phyloP scores from a whole-genome alignment of 805 yeast species.

The Yarrowia sp. region DNA sequence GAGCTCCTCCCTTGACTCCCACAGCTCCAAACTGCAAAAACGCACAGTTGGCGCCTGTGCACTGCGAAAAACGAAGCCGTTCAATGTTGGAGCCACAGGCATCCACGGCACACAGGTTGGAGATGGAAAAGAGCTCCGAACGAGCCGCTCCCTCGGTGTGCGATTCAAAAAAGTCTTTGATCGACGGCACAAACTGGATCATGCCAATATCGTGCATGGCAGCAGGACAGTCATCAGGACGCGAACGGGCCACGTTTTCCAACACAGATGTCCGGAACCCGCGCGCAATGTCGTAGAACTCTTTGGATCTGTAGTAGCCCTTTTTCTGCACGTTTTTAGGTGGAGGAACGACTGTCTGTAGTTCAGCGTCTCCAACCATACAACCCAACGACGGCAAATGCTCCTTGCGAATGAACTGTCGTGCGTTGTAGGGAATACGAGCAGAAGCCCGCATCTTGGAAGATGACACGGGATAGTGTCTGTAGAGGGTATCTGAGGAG shows the following conservation, averaged over 20 bases:
- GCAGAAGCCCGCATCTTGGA: conserved; percentile 38
- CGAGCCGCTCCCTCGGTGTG: conserved; percentile 21
- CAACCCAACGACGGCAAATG: not conserved
- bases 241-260: not conserved
- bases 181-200: conserved; percentile 4
- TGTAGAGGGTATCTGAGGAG: conserved; percentile 6
- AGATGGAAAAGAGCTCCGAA: conserved; percentile 8
- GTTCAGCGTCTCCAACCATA: conserved; percentile 13
- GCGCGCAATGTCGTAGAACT: conserved; percentile 1
- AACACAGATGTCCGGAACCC: not conserved
- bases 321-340: conserved; percentile 16
- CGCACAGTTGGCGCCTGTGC: conserved; percentile 19
- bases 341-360: not conserved
- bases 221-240: conserved; percentile 8
- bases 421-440: conserved; percentile 87
- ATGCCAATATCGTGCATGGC: conserved; percentile 18
- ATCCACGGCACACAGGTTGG: conserved; percentile 13
- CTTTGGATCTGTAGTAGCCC: not conserved
- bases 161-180: conserved; percentile 12
- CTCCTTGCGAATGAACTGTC: conserved; percentile 69
- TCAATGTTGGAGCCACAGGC: not conserved
- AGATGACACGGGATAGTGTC: conserved; percentile 15
- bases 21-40: conserved; percentile 18
- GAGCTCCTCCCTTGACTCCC: conserved; percentile 8
- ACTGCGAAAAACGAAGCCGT: conserved; percentile 13